Conservation (phyloP, 75 land plant species). For the Cryptomeria japonica region DNA sequence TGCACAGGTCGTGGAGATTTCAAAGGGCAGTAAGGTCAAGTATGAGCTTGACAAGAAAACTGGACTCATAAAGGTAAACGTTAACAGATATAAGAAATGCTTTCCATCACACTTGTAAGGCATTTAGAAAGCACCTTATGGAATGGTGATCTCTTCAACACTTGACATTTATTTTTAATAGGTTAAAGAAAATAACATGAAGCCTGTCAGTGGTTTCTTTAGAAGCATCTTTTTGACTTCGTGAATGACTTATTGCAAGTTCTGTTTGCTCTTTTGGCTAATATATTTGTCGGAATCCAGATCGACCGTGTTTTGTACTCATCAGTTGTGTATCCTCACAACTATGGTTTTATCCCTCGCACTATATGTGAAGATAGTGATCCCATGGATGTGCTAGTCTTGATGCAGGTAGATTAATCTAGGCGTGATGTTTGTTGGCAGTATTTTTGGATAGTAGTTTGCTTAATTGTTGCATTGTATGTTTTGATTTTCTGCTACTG, state of each 20-base stretch:
- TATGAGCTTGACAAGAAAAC: constrained; percentile 90
- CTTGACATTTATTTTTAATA: not conserved
- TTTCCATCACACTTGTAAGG: not conserved
- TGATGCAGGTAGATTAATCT: constrained; percentile 57
- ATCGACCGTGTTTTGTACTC: constrained; percentile 69
- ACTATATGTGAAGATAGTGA: constrained; percentile 76
- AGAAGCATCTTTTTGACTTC: not conserved
- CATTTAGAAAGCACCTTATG: not conserved
- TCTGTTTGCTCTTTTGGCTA: not conserved
- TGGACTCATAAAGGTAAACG: constrained; percentile 81
- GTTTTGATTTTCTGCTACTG: not conserved
- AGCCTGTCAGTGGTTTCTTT: not conserved
- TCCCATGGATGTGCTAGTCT: constrained; percentile 62
- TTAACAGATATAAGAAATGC: not conserved
- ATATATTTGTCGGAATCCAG: constrained; percentile 17
- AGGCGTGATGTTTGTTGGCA: not conserved
- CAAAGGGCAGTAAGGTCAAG: constrained; percentile 93
- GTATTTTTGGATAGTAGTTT: not conserved
- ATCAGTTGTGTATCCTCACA: constrained; percentile 76
- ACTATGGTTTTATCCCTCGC: constrained; percentile 79
- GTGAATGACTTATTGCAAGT: not conserved
- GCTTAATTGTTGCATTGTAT: not conserved
- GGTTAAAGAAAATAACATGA: not conserved
- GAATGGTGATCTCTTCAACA: constrained; percentile 1
- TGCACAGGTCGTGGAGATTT: constrained; percentile 81